Conservation (phyloP, 1,284 basidiomycete genomes). For the Lentinus polychrous region DNA sequence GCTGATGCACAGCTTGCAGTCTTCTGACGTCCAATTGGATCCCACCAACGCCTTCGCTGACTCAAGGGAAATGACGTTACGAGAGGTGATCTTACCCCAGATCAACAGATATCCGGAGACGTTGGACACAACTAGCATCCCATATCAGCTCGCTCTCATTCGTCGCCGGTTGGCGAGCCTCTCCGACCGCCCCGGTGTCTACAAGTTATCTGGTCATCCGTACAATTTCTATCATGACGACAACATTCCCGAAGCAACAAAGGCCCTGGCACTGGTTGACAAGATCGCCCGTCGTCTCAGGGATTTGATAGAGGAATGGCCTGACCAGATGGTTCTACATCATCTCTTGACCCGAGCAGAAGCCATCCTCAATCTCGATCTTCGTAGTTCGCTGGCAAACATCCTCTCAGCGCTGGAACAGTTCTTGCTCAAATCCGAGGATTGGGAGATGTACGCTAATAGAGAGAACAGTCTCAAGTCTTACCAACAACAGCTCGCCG, state of each 20-base stretch:
- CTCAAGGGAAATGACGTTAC: background rate
- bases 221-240: slow-evolving; percentile 80
- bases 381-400: slow-evolving; percentile 76
- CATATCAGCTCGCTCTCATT: slow-evolving; percentile 42
- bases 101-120: slow-evolving; percentile 30
- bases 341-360: slow-evolving; percentile 79
- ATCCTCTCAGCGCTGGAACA: slow-evolving; percentile 84
- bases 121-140: slow-evolving; percentile 42
- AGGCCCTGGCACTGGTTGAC: slow-evolving; percentile 47
- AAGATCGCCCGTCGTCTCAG: slow-evolving; percentile 49
- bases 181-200: slow-evolving; percentile 10
- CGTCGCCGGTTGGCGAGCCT: slow-evolving; percentile 29
- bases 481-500: slow-evolving; percentile 63
- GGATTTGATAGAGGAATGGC: slow-evolving; percentile 76
- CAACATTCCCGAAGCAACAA: slow-evolving; percentile 66
- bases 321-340: slow-evolving; percentile 94
- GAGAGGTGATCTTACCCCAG: slow-evolving; percentile 3
- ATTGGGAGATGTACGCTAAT: slow-evolving; percentile 96
- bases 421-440: slow-evolving; percentile 83
- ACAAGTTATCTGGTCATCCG: slow-evolving; percentile 15
- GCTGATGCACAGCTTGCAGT: slow-evolving; percentile 17
- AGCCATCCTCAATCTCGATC: slow-evolving; percentile 56
- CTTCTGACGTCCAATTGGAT: no score
- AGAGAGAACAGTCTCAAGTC: slow-evolving; percentile 73
- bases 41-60: background rate